These are phyloP conservation scores for Nephelium lappaceum DNA, from an alignment of 345 rosid genomes.

Conservation along the genomic window DNA sequence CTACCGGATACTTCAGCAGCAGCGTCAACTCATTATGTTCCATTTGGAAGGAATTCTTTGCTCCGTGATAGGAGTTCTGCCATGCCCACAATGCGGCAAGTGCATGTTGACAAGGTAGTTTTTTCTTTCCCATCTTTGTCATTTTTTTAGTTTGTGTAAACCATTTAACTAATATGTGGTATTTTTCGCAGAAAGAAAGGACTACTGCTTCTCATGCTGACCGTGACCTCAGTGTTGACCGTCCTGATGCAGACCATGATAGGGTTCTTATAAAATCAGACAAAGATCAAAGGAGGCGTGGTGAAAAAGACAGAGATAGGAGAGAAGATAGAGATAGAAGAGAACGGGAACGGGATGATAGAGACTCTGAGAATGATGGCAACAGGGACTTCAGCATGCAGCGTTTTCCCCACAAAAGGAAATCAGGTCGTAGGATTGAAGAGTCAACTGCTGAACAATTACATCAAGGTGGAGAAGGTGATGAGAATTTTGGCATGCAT, in stretches of 20 bases:
- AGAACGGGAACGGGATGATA: constrained; percentile 54
- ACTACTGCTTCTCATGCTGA: constrained; percentile 49
- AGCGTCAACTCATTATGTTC: constrained; percentile 46
- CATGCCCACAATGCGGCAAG: constrained; percentile 54
- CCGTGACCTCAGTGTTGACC: constrained; percentile 57
- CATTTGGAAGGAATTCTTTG: constrained; percentile 56
- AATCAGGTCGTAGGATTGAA: constrained; percentile 41
- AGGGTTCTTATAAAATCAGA: constrained; percentile 52
- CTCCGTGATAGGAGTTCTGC: constrained; percentile 67
- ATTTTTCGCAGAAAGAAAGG: constrained; percentile 71
- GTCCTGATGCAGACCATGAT: constrained; percentile 61
- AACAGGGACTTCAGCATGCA: constrained; percentile 62
- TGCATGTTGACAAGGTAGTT: constrained; percentile 72
- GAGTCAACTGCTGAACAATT: constrained; percentile 50
- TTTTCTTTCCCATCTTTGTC: constrained; percentile 7
- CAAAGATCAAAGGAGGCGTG: constrained; percentile 70
- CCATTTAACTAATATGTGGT: constrained; percentile 34
- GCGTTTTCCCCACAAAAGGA: constrained; percentile 52
- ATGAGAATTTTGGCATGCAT: constrained; percentile 53
- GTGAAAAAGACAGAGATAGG: constrained; percentile 71
- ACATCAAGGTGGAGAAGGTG: constrained; percentile 64
- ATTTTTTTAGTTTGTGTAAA: constrained; percentile 12
- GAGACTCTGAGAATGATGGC: constrained; percentile 64
- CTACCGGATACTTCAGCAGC: constrained; percentile 84
- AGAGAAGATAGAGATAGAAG: constrained; percentile 74